Percentiles rank a stretch among this genome's conserved stretches.
Evolutionary conservation across 2,329 filamentous ascomycete species (phyloP).

Genomic region (Aspergillus phoenicis): DNA sequence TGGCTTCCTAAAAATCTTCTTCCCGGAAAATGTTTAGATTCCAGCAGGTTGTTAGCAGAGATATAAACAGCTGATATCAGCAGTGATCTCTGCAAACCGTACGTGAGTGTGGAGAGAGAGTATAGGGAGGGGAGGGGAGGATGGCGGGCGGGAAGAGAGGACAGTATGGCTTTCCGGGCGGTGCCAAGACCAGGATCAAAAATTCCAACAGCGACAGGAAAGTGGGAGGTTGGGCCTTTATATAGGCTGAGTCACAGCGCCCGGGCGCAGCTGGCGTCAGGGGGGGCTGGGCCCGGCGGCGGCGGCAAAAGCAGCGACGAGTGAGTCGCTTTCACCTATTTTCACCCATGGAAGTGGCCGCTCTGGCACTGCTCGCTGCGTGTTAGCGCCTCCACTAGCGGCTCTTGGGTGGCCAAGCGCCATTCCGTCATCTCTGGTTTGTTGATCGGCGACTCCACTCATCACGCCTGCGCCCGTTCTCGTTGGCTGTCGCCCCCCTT

Average conservation of each 20-base stretch:
- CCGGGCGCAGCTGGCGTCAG: slow-evolving; percentile 32
- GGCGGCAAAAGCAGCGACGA: slow-evolving; percentile 43
- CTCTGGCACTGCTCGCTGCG: slow-evolving; percentile 12
- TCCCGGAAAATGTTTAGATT: slow-evolving; percentile 22
- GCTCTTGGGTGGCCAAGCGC: slow-evolving; percentile 27
- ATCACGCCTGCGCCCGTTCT: slow-evolving; percentile 14
- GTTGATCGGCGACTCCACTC: slow-evolving; percentile 21
- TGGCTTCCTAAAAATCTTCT: slow-evolving; percentile 21
- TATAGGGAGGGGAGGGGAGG: slow-evolving; percentile 25
- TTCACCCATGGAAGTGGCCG: slow-evolving; percentile 32
- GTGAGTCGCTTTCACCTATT: slow-evolving; percentile 25
- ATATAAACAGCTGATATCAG: slow-evolving; percentile 16
- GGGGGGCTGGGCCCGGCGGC: slow-evolving; percentile 39
- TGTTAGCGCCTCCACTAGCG: slow-evolving; percentile 28
- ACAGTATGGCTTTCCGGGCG: slow-evolving; percentile 37
- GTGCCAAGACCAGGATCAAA: slow-evolving; percentile 45
- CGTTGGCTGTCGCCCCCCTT: slow-evolving; percentile 23
- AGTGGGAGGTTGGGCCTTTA: slow-evolving; percentile 45
- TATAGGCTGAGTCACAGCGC: slow-evolving; percentile 43
- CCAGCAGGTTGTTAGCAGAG: slow-evolving; percentile 16
- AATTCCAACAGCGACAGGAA: slow-evolving; percentile 32
- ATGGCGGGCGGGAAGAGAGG: slow-evolving; percentile 32
- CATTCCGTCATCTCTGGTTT: slow-evolving; percentile 27
- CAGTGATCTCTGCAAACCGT: slow-evolving; percentile 18
- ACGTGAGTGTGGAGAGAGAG: slow-evolving; percentile 28